Evolutionary conservation across 169 alveolate genomes (phyloP).

Genomic region (Theileria orientalis): DNA sequence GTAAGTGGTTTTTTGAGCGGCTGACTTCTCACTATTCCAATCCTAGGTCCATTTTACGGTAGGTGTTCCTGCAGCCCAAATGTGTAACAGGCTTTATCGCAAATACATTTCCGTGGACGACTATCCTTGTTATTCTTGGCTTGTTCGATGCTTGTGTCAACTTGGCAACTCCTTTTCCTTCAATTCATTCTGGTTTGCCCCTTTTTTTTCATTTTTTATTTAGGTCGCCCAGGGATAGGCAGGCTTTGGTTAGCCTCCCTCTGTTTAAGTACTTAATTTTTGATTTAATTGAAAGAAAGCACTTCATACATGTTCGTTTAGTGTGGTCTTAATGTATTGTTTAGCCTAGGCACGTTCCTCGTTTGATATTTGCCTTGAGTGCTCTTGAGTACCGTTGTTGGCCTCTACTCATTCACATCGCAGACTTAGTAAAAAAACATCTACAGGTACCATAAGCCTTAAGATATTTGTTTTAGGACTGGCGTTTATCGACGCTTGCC

Average conservation of each 20-base stretch:
- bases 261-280: conserved; percentile 75
- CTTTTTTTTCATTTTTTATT: neutral
- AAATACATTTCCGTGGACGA: conserved; percentile 77
- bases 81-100: conserved; percentile 73
- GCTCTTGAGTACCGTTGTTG: conserved; percentile 82
- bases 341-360: conserved; percentile 78
- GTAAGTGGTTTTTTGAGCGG: conserved; percentile 68
- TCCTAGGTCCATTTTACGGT: conserved; percentile 78
- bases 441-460: conserved; percentile 36
- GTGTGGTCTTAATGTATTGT: neutral
- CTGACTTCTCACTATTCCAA: conserved; percentile 73
- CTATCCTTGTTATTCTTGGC: conserved; percentile 81
- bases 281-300: conserved; percentile 76
- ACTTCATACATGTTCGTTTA: conserved; percentile 44
- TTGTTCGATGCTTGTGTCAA: conserved; percentile 83
- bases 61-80: neutral
- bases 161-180: conserved; percentile 82
- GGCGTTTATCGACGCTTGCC: conserved; percentile 72
- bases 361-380: conserved; percentile 79
- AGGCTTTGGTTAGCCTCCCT: conserved; percentile 72
- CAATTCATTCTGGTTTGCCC: conserved; percentile 81
- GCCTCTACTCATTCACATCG: conserved; percentile 73
- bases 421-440: conserved; percentile 66
- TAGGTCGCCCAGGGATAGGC: conserved; percentile 78
- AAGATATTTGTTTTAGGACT: conserved; percentile 45